A percentile compares a stretch with the other conserved stretches of the same genome.
Evolutionary conservation across 225 moss, liverwort and hornwort genomes (phyloP).

Genomic region (Asterella californica): DNA sequence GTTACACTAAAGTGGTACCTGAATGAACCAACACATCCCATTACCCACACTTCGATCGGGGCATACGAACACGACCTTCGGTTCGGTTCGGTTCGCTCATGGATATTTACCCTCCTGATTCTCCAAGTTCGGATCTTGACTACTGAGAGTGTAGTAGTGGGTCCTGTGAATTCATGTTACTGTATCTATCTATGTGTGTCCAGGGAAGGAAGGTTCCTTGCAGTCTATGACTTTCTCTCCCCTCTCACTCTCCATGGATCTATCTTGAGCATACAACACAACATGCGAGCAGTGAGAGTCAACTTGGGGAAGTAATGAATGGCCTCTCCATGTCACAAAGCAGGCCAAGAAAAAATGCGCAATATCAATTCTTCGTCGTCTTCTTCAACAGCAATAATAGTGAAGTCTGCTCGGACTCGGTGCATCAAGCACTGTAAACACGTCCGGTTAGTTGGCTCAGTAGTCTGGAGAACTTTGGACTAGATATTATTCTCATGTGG

Average conservation of each 20-base stretch:
- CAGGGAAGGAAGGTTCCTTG: not conserved
- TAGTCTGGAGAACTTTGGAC: too few species aligned
- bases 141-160: too few species aligned
- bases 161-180: not conserved
- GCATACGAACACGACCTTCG: not conserved
- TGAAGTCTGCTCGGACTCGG: not conserved
- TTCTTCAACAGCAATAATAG: not conserved
- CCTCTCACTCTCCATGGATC: not conserved
- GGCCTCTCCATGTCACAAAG: not conserved
- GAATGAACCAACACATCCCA: not conserved
- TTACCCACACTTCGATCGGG: not conserved
- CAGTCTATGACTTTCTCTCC: not conserved
- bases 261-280: not conserved
- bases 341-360: not conserved
- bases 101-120: not conserved
- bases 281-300: too few species aligned
- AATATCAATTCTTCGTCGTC: not conserved
- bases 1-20: constrained; percentile 3
- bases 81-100: not conserved
- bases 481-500: too few species aligned
- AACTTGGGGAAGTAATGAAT: not conserved
- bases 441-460: not conserved
- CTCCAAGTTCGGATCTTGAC: too few species aligned
- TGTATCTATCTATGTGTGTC: not conserved
- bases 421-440: not conserved